phyloP scores from a whole-genome alignment of 2,329 filamentous ascomycete species.

The Ascomycota sp. region DNA sequence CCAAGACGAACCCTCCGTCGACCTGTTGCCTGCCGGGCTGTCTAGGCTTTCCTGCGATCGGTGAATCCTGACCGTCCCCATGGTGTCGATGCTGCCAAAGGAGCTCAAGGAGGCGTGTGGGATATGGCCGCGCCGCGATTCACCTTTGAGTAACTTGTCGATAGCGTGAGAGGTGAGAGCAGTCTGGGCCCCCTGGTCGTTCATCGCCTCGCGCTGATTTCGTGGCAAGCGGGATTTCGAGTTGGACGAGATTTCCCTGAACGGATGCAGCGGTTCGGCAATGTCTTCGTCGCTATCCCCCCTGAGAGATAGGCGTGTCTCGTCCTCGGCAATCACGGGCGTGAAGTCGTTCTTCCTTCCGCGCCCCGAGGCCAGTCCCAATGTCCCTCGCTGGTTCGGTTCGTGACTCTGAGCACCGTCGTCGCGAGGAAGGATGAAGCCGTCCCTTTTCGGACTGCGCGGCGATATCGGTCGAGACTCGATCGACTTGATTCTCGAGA shows the following conservation, averaged over 20 bases:
- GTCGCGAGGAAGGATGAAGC: conserved; percentile 31
- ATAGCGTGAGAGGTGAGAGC: conserved; percentile 62
- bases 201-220: conserved; percentile 21
- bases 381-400: conserved; percentile 14
- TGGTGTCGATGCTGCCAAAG: conserved; percentile 14
- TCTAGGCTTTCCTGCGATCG: conserved; percentile 27
- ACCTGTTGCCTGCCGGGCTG: conserved; percentile 18
- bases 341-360: conserved; percentile 18
- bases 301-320: conserved; percentile 31
- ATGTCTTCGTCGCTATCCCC: conserved; percentile 19
- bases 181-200: conserved; percentile 62
- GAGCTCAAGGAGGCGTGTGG: conserved; percentile 16
- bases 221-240: conserved; percentile 17
- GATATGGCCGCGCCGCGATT: conserved; percentile 8
- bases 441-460: conserved; percentile 30
- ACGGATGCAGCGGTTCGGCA: conserved; percentile 32
- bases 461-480: conserved; percentile 23
- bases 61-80: conserved; percentile 20
- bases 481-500: conserved; percentile 22
- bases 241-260: conserved; percentile 42
- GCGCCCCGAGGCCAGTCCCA: conserved; percentile 22
- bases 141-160: conserved; percentile 44
- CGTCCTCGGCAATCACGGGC: conserved; percentile 40
- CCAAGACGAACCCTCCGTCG: conserved; percentile 17
- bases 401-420: conserved; percentile 10